Base-by-base conservation (phyloP, 2,329 filamentous ascomycete genomes). In the Aciculosporium take region DNA sequence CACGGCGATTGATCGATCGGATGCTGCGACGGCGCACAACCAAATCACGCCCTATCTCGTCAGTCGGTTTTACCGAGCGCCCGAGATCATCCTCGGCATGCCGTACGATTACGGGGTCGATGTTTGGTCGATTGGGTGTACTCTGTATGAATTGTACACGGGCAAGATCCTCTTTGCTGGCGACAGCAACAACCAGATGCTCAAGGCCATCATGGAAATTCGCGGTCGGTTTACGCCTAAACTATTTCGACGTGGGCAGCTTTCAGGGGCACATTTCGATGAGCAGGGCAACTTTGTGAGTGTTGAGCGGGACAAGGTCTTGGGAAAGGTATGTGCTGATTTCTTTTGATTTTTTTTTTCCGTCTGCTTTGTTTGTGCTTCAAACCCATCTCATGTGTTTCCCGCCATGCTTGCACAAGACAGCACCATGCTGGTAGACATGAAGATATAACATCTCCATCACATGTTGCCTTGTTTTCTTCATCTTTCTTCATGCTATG, bases 121-220 rank as follows among this genome's bases (percentile, higher is more conserved):
- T 60, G 84, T 94, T 70, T 98, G 91, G 91, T 93, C 89, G 7
- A 86, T 96, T 49, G 93, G 91, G 29, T 98, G 91, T 63, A 98
- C 91, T 0, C 70, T 96, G 24, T 98, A 94, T 60, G 91, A 98
- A 63, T 70, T 98, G 31, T 96, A 94, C 66, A 96, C 91, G 0
- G 91, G 91, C 55, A 94, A 95, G 60, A 96, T 98, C 44, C 70
- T 98, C 25, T 98, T 98, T 59, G 87, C 86, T 1, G 91, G 91
- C 45, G 77, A 84, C 49, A 91, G 85, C 64, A 98, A 98, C 67
- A 98, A 98, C 57, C 87, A 94, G 65, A 98, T 98, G 91, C 75
- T 98, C 45, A 84, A 85, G 48, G 81, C 83, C 17, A 94, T 98
- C 52, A 94, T 95, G 79, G 89, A 98, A 58, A 87, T 89, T 52